Evolutionary conservation across 371 early-diverging fungal species (phyloP).

Genomic region (Apophysomyces sp.): DNA sequence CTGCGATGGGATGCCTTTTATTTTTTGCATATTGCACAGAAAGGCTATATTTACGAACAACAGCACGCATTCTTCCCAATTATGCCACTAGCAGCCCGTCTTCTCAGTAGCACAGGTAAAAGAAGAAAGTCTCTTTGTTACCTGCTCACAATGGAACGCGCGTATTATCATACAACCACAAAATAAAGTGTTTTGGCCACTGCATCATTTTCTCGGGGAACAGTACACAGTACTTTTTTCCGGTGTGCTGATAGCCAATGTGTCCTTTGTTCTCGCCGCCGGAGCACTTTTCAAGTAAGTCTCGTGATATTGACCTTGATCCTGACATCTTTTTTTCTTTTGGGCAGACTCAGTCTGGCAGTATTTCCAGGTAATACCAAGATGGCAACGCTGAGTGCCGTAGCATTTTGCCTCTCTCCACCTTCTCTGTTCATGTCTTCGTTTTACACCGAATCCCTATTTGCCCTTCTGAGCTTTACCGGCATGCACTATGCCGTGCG

Average conservation of each 20-base stretch:
- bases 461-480: conserved; percentile 75
- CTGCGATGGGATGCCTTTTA: conserved; percentile 94
- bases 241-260: conserved; percentile 74
- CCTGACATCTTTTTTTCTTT: not conserved
- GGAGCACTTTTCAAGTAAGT: conserved; percentile 68
- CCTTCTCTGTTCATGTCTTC: conserved; percentile 87
- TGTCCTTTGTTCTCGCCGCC: conserved; percentile 77
- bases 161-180: not conserved
- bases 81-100: conserved; percentile 64
- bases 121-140: not conserved
- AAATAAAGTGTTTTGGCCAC: conserved; percentile 39
- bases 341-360: conserved; percentile 40
- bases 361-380: conserved; percentile 49
- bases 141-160: not conserved
- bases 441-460: conserved; percentile 87
- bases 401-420: conserved; percentile 78
- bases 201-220: conserved; percentile 40
- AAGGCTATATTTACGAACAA: conserved; percentile 88
- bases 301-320: not conserved
- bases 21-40: conserved; percentile 78
- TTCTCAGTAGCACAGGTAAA: conserved; percentile 48
- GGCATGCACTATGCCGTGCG: conserved; percentile 67
- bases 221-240: conserved; percentile 53
- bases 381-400: conserved; percentile 65
- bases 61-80: conserved; percentile 93